phyloP scores from a whole-genome alignment of 805 yeast species.

The Debaryomyces castellii region DNA sequence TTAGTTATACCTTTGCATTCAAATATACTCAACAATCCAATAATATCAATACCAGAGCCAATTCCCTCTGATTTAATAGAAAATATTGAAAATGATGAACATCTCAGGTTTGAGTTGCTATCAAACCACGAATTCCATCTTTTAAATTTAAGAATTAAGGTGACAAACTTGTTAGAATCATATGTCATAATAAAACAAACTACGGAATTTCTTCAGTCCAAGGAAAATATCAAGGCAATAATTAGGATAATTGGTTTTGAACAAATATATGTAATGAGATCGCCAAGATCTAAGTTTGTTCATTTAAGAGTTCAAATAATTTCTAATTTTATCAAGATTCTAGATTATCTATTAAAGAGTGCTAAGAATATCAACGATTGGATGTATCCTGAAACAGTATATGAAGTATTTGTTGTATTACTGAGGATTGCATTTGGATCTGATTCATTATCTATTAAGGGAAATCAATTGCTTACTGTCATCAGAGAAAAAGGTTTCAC shows the following conservation, averaged over 20 bases:
- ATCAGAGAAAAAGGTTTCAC: slow-evolving; percentile 31
- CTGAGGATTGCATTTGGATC: slow-evolving; percentile 54
- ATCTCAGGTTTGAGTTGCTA: slow-evolving; percentile 13
- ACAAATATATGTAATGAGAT: slow-evolving; percentile 44
- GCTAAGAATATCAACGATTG: slow-evolving; percentile 28
- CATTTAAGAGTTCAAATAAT: slow-evolving; percentile 40
- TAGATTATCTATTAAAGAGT: slow-evolving; percentile 38
- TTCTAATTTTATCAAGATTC: slow-evolving; percentile 36
- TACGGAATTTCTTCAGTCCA: slow-evolving; percentile 29
- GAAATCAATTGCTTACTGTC: slow-evolving; percentile 33
- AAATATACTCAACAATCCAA: slow-evolving; percentile 19
- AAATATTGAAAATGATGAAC: slow-evolving; percentile 4
- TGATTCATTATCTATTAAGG: slow-evolving; percentile 39
- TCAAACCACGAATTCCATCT: slow-evolving; percentile 44
- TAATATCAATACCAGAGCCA: slow-evolving; percentile 29
- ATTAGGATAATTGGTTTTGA: slow-evolving; percentile 47
- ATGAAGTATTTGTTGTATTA: slow-evolving; percentile 49
- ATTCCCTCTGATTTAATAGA: slow-evolving; percentile 12
- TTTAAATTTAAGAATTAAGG: slow-evolving; percentile 42
- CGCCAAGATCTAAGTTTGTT: slow-evolving; percentile 44
- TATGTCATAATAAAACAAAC: slow-evolving; percentile 28
- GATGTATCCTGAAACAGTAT: slow-evolving; percentile 39
- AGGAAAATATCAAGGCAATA: slow-evolving; percentile 39
- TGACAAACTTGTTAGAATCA: slow-evolving; percentile 51
- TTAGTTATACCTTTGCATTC: slow-evolving; percentile 36